A percentile compares a stretch with the other conserved stretches of the same genome.
phyloP scores from a whole-genome alignment of 495 filamentous ascomycete species.

The Penicillium egyptiacum region DNA sequence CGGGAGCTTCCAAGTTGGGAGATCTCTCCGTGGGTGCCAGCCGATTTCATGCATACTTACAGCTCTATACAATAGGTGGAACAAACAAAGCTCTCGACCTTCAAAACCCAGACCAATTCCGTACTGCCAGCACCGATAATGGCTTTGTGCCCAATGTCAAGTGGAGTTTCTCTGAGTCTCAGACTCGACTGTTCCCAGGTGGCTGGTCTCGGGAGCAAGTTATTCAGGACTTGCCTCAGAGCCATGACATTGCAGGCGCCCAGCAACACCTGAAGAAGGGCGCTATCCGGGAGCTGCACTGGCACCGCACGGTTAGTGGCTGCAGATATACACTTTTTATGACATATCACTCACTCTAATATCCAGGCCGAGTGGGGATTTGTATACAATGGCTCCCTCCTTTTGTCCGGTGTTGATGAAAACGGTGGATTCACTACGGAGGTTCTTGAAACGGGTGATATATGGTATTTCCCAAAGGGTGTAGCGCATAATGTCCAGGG shows the following conservation, averaged over 20 bases:
- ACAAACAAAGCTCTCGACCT: conserved; percentile 45
- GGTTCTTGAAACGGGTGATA: conserved; percentile 57
- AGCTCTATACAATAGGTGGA: conserved; percentile 24
- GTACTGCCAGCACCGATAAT: conserved; percentile 55
- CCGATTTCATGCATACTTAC: background rate
- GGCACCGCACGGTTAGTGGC: conserved; percentile 59
- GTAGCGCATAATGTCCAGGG: conserved; percentile 59
- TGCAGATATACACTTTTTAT: background rate
- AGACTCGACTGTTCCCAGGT: conserved; percentile 57
- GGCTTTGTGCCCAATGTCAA: conserved; percentile 62
- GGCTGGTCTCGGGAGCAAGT: conserved; percentile 68
- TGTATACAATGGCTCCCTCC: conserved; percentile 56
- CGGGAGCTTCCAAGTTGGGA: background rate
- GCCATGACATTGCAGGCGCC: conserved; percentile 61
- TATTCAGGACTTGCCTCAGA: conserved; percentile 56
- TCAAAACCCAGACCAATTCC: conserved; percentile 61
- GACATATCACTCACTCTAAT: background rate
- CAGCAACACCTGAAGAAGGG: conserved; percentile 65
- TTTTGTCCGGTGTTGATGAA: conserved; percentile 60
- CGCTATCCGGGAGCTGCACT: conserved; percentile 62
- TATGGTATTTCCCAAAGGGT: conserved; percentile 70
- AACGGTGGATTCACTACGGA: conserved; percentile 55
- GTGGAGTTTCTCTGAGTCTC: conserved; percentile 65
- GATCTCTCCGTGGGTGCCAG: background rate
- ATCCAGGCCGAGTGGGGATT: conserved; percentile 65